Conservation (phyloP, 371 early-diverging fungal genomes). For the Mucor sp. region DNA sequence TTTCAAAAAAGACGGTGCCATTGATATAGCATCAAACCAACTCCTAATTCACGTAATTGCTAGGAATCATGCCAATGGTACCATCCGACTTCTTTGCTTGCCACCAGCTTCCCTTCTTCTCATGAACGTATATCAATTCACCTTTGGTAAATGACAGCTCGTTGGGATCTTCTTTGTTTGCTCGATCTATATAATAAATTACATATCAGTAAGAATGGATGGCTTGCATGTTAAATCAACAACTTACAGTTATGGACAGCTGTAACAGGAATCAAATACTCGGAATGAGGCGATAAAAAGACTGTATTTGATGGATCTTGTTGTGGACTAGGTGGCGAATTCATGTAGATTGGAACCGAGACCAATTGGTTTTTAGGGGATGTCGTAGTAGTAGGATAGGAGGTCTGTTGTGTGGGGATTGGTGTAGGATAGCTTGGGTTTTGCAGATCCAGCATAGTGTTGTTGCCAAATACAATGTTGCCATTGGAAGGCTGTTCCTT, state of each 20-base stretch:
- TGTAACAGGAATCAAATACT: conserved; percentile 40
- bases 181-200: conserved; percentile 50
- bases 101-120: conserved; percentile 96
- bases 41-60: conserved; percentile 70
- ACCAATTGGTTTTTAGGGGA: neutral
- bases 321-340: conserved; percentile 5
- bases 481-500: neutral
- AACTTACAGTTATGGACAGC: conserved; percentile 48
- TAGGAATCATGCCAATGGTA: conserved; percentile 87
- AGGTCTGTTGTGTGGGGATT: conserved; percentile 6
- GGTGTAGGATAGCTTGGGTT: conserved; percentile 8
- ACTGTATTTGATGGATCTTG: conserved; percentile 21
- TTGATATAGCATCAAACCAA: no score
- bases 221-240: neutral
- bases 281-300: conserved; percentile 33
- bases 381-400: neutral
- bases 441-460: neutral
- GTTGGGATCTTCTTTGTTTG: conserved; percentile 85
- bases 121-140: conserved; percentile 80
- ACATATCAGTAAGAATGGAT: neutral
- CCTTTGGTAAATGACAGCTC: conserved; percentile 88
- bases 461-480: conserved; percentile 2
- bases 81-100: conserved; percentile 85
- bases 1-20: no score
- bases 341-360: conserved; percentile 14